Percentiles rank a stretch among this genome's conserved stretches.
These are phyloP conservation scores for Alternaria metachromatica DNA, from an alignment of 2,329 filamentous ascomycete genomes.

Conservation along the genomic window DNA sequence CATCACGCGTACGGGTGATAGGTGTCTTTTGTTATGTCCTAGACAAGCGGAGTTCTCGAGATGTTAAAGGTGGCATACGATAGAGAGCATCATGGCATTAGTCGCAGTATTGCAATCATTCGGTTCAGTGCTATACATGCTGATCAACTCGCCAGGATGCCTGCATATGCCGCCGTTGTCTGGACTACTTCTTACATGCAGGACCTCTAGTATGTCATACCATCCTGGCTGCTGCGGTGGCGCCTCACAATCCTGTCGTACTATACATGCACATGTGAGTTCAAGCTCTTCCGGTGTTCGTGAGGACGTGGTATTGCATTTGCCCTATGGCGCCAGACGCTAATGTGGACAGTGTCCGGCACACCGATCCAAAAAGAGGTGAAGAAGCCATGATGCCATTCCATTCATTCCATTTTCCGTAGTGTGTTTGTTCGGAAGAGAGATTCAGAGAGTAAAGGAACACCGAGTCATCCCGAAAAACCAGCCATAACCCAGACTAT, in stretches of 20 bases:
- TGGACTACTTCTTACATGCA: neutral
- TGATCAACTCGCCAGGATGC: neutral
- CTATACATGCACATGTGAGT: neutral
- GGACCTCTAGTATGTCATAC: neutral
- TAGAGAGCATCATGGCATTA: neutral
- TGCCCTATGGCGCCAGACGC: constrained; percentile 44
- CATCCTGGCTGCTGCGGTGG: neutral
- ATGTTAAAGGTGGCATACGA: neutral
- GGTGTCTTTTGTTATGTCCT: neutral
- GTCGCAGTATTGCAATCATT: neutral
- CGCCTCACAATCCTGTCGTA: neutral
- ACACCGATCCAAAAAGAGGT: constrained; percentile 36
- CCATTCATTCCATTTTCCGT: constrained; percentile 40
- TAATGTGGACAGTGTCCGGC: constrained; percentile 33
- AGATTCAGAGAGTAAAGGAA: constrained; percentile 35
- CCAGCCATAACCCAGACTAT: constrained; percentile 34
- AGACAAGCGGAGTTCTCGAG: neutral
- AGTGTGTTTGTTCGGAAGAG: constrained; percentile 24
- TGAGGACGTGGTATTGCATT: constrained; percentile 47
- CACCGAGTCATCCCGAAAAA: constrained; percentile 40
- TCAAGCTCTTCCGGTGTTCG: constrained; percentile 16
- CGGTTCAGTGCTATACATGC: neutral
- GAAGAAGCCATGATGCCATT: constrained; percentile 35
- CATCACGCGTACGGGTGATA: neutral
- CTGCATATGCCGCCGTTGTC: neutral